Evolutionary conservation across 768 basidiomycete species (phyloP).

Genomic region (Lactarius hatsudake): DNA sequence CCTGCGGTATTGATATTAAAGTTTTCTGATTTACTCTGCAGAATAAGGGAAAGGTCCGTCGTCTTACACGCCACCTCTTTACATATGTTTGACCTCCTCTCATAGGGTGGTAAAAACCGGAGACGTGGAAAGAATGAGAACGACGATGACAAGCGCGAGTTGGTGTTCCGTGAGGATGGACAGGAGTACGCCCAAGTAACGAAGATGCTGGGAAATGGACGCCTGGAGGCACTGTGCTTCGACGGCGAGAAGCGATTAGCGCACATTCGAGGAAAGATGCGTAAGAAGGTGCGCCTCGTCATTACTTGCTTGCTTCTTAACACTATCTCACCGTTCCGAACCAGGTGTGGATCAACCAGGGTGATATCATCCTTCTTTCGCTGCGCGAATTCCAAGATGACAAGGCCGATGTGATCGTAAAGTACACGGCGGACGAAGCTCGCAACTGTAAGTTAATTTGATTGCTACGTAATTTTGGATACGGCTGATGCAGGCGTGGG

Average conservation of each 20-base stretch:
- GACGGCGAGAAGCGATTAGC: slow-evolving; percentile 98
- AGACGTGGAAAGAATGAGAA: slow-evolving; percentile 99
- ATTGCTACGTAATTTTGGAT: neutral
- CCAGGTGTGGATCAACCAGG: slow-evolving; percentile 99
- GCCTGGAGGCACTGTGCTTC: slow-evolving; percentile 94
- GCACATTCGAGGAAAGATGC: slow-evolving; percentile 98
- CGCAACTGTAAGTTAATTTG: slow-evolving; percentile 55
- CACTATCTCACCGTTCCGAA: slow-evolving; percentile 1
- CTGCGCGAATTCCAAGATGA: slow-evolving; percentile 99
- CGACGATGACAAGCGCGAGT: slow-evolving; percentile 97
- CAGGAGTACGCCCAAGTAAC: slow-evolving; percentile 98
- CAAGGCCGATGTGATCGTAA: slow-evolving; percentile 99
- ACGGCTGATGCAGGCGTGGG: slow-evolving; percentile 1
- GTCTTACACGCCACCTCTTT: neutral
- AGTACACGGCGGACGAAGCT: slow-evolving; percentile 96
- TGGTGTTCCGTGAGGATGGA: slow-evolving; percentile 98
- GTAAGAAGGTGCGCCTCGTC: slow-evolving; percentile 79
- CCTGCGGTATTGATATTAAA: neutral
- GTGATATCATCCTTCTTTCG: slow-evolving; percentile 94
- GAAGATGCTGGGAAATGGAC: slow-evolving; percentile 99
- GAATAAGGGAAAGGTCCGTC: slow-evolving; percentile 72
- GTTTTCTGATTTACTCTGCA: slow-evolving; percentile 30
- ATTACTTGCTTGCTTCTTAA: neutral
- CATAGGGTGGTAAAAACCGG: slow-evolving; percentile 97
- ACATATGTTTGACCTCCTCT: slow-evolving; percentile 10